A percentile compares a stretch with the other conserved stretches of the same genome.
Conservation (phyloP, 1,284 basidiomycete species). For the Pyrrhoderma noxium region DNA sequence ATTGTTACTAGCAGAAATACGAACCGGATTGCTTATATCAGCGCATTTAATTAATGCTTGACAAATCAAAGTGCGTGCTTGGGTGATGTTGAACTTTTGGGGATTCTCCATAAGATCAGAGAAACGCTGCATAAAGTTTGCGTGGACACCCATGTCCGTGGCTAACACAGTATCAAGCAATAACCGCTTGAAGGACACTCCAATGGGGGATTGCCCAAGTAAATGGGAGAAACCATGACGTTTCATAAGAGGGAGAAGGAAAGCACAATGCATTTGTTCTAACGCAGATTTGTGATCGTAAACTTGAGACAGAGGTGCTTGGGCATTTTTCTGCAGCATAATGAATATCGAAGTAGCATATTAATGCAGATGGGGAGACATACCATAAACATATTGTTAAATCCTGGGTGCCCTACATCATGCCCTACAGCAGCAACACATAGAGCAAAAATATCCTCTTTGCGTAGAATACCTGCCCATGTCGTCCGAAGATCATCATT, state of each 20-base stretch:
- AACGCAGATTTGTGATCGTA: constrained; percentile 86
- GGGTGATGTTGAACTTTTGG: constrained; percentile 32
- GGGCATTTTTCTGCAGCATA: constrained; percentile 74
- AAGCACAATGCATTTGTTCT: constrained; percentile 87
- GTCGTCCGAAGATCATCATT: constrained; percentile 25
- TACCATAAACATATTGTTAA: constrained; percentile 89
- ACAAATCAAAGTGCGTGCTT: constrained; percentile 68
- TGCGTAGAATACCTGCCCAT: constrained; percentile 52
- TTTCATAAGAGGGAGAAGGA: constrained; percentile 77
- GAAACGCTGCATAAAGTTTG: constrained; percentile 74
- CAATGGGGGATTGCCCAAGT: constrained; percentile 31
- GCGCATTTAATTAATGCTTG: constrained; percentile 93
- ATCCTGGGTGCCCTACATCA: constrained; percentile 91
- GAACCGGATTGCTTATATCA: constrained; percentile 92
- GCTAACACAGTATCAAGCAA: constrained; percentile 77
- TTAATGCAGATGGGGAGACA: constrained; percentile 30
- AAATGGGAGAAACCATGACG: constrained; percentile 69
- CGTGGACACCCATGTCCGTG: constrained; percentile 90
- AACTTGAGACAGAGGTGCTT: constrained; percentile 78
- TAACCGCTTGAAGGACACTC: constrained; percentile 58
- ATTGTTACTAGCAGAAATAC: constrained; percentile 23
- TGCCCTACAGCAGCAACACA: constrained; percentile 90
- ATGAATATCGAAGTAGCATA: not conserved
- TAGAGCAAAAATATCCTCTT: constrained; percentile 75
- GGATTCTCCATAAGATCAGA: constrained; percentile 34